Evolutionary conservation across 139 green algal genomes (phyloP), one percentile per base, ranked within the genome.

Genomic region (Picochlorum costavermella): DNA sequence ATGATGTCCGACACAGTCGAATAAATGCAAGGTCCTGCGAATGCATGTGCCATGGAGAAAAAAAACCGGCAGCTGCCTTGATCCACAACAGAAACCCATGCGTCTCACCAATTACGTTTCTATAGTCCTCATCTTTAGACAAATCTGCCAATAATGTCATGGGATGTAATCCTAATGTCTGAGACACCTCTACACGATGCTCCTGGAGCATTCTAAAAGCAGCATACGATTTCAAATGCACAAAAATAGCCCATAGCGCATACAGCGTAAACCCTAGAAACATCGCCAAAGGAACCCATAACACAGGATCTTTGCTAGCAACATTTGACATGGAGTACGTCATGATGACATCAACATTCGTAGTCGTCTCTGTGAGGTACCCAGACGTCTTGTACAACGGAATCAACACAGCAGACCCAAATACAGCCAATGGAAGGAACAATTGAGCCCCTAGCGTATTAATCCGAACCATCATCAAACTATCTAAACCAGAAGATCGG

Each of bases 331-430:
- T 61, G 0, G 14, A 46, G 23, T 20, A 26, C 17, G 10, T n/a
- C 29, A 45, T 23, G 2, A 37, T 44, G 13, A 12, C 56, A 9
- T 26, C 17, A 9, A 10, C 14, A 44, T 61, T 45, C 14, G 56
- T 46, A 26, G 14, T 45, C 17, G 26, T 13, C 16, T 61, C 56
- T n/a, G 40, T 12, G 10, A 61, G n/a, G n/a, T 14, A 30, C 40
- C n/a, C n/a, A 23, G 28, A 30, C 10, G 56, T 61, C 4, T 31
- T 25, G 30, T 61, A 61, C 13, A 61, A 5, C 26, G 56, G 56
- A 46, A 61, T 23, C 10, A 61, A 23, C n/a, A 61, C 56, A 4
- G 56, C 56, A 17, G 14, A 45, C 23, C 56, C 56, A 46, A 61
- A 20, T 37, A 49, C 30, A 25, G 13, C 13, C 30, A 61, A 46